Evolutionary conservation across 345 rosid genomes (phyloP), one percentile per base, ranked within the genome.

Genomic region (Ceriops zippeliana): DNA sequence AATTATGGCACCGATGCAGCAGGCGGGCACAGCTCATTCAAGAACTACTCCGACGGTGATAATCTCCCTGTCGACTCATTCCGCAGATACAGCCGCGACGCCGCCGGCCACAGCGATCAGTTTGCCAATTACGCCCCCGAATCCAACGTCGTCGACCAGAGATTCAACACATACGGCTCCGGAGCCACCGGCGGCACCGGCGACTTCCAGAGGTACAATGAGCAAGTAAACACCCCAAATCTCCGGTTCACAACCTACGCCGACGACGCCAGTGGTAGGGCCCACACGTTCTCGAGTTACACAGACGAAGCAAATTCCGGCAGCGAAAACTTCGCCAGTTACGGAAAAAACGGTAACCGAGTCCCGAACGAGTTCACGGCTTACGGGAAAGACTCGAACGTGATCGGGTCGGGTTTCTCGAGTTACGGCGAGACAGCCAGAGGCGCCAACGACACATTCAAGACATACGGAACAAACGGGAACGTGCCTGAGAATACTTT

Each of bases 151-250:
- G 87, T 75, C 1, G 86, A 82, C 61, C 80, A 88, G 73, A 74
- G 76, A 34, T 92, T 92, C 80, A 83, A 83, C 67, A 80, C 91
- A 22, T 92, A 92, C 79, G 96, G 88, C 15, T 42, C 74, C 15
- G 63, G 63, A n/a, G 83, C 91, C 24, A 81, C 83, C 24, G 88
- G 92, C 7, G 96, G 98, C 57, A 7, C 60, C 42, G 90, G 96
- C 7, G 73, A 79, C 0, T 92, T 92, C 85, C 74, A 42, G 5
- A 78, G 62, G 56, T 92, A 92, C 78, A 80, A 85, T 7, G 70
- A 52, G 28, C 69, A 75, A 0, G 86, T 82, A 10, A 92, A 92
- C 76, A 35, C 78, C 7, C 91, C 92, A 6, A 77, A 81, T 64
- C 77, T 83, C 28, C 72, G 69, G 19, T 92, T 92, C 83, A 80